These are phyloP conservation scores for Hypoxylon sp. DNA, from an alignment of 2,329 filamentous ascomycete genomes.

Conservation along the genomic window DNA sequence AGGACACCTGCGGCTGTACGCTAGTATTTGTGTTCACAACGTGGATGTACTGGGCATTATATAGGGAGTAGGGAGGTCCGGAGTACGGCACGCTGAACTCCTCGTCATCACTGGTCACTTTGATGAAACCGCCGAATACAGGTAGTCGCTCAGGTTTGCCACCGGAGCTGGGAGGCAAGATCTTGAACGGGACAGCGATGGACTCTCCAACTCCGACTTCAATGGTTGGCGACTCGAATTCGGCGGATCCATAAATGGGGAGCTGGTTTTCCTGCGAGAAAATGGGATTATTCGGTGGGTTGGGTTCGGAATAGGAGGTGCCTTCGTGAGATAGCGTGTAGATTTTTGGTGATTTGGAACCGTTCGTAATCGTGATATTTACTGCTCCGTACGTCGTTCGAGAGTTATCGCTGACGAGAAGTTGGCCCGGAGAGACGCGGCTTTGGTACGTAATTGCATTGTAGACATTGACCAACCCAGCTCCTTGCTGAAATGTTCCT, in stretches of 20 bases:
- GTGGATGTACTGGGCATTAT: constrained; percentile 40
- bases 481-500: constrained; percentile 55
- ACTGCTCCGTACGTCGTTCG: constrained; percentile 33
- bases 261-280: constrained; percentile 41
- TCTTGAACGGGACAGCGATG: constrained; percentile 37
- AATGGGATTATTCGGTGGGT: constrained; percentile 37
- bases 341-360: constrained; percentile 35
- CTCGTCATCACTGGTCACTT: constrained; percentile 36
- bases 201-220: constrained; percentile 42
- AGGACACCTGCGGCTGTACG: constrained; percentile 29
- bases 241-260: constrained; percentile 46
- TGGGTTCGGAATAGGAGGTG: constrained; percentile 47
- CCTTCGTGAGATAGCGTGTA: constrained; percentile 48
- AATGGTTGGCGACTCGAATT: constrained; percentile 42
- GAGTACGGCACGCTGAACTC: constrained; percentile 48
- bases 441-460: constrained; percentile 50
- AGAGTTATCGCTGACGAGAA: constrained; percentile 43
- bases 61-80: constrained; percentile 48
- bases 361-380: constrained; percentile 51
- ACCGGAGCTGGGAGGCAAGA: constrained; percentile 37
- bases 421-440: constrained; percentile 46
- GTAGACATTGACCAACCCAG: constrained; percentile 55
- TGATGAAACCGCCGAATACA: constrained; percentile 50
- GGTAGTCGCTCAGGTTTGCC: constrained; percentile 44
- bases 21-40: constrained; percentile 19